phyloP scores from a whole-genome alignment of 805 yeast species.

The Barnettozyma sp. region DNA sequence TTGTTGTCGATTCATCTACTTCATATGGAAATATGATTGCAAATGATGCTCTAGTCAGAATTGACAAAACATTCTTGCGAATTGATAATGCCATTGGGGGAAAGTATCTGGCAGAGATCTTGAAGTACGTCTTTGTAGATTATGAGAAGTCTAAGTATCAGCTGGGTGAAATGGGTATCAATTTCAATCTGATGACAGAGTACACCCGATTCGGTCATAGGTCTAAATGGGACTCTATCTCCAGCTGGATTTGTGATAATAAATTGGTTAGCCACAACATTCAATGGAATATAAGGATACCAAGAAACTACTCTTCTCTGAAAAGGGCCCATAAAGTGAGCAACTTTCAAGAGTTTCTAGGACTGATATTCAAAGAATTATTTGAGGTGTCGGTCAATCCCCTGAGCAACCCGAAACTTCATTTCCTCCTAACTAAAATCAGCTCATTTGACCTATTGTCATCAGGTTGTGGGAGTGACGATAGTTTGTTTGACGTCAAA shows the following conservation, averaged over 20 bases:
- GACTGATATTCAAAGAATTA: slow-evolving; percentile 29
- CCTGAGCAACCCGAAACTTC: slow-evolving; percentile 21
- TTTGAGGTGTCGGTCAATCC: slow-evolving; percentile 24
- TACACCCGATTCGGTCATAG: slow-evolving; percentile 9
- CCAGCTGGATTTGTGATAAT: slow-evolving; percentile 32
- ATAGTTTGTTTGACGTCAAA: slow-evolving; percentile 17
- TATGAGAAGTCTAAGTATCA: slow-evolving; percentile 35
- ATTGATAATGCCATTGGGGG: slow-evolving; percentile 32
- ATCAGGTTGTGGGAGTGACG: slow-evolving; percentile 19
- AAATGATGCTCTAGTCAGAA: slow-evolving; percentile 23
- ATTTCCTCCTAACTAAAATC: slow-evolving; percentile 28
- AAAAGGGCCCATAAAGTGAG: slow-evolving; percentile 17
- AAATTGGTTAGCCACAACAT: slow-evolving; percentile 33
- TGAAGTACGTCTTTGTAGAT: slow-evolving; percentile 28
- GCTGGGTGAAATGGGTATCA: slow-evolving; percentile 31
- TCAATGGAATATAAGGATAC: slow-evolving; percentile 32
- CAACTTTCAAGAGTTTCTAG: slow-evolving; percentile 28
- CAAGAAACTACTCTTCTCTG: slow-evolving; percentile 27
- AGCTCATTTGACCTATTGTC: slow-evolving; percentile 29
- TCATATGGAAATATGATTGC: slow-evolving; percentile 19
- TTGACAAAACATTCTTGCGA: slow-evolving; percentile 31
- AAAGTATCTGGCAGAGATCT: slow-evolving; percentile 30
- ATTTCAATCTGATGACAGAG: slow-evolving; percentile 22
- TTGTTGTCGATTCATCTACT: slow-evolving; percentile 18
- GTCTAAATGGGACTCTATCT: slow-evolving; percentile 27